Evolutionary conservation across 192 early-diverging fungal genomes (phyloP), one percentile per base, ranked within the genome.

Genomic region (Pecoramyces ruminantium): DNA sequence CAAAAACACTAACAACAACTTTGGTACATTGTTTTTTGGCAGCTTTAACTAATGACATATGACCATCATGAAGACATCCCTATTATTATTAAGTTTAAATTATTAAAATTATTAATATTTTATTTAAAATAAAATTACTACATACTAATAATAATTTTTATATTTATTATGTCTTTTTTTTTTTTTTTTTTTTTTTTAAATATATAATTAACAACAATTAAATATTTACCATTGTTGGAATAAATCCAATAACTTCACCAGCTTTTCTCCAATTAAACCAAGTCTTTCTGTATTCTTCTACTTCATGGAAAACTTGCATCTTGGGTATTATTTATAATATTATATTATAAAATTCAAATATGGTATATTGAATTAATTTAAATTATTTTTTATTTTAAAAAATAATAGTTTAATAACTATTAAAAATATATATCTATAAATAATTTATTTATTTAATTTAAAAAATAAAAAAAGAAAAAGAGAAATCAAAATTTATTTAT

Each of bases 41-140:
- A 78, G 29, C 18, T 82, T 82, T 88, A 91, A 91, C 91, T 9
- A 99, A 88, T 16, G 83, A 84, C 38, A 97, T 82, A 83, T 99
- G 97, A 11, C 97, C 97, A 4, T 88, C 85, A 83, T 99, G 97
- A 28, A 99, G 87, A 0, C 95, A 96, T 3, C 97, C 97, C 87
- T 88, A 84, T n/a, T n/a, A 0, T 28, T 38, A 77, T 51, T 25
- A 30, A 67, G 5, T 39, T 39, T 39, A 39, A 39, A 39, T 13
- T 39, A 39, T 14, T 14, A 39, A 14, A 14, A 39, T 14, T 14
- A 39, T 14, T 39, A 13, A 14, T 39, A 39, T 39, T 14, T 39
- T 39, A 39, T 39, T 8, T 8, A 34, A 34, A 34, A 34, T 8
- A 34, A 34, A 34, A 34, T 8, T 34, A 34, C 34, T 34, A 8